Base-by-base conservation (phyloP, 148 eudicot species). In the Heliamphora exappendiculata region DNA sequence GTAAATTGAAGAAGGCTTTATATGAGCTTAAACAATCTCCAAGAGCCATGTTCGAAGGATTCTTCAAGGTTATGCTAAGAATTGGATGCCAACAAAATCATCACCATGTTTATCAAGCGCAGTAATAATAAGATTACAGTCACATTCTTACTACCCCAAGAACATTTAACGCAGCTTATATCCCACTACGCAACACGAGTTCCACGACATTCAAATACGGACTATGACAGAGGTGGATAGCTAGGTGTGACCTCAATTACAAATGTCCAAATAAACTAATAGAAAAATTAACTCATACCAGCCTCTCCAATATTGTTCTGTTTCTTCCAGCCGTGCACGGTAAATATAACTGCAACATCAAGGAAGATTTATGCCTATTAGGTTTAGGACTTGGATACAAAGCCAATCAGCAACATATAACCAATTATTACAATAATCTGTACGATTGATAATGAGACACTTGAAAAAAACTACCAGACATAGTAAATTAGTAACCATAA, bases 231-330 rank as follows among this genome's bases (percentile, higher is more conserved):
- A 53, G 33, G 36, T 24, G 22, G 17, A 78, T 33, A 59, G 36
- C n/a, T 31, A 33, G 24, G 37, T 75, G 4, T 5, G 47, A 47
- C 4, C 20, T 47, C n/a, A 70, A 26, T 45, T 39, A 28, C 53
- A 70, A 28, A 47, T 29, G n/a, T 47, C 71, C 34, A 64, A 33
- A 64, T 47, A 16, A 22, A 22, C 50, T 33, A 55, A 50, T 41
- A 49, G 14, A 62, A 49, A 75, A 39, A 54, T 45, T n/a, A 72
- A 63, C 19, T 42, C 87, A 78, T 91, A 94, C 98, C 98, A 94
- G 87, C 93, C 93, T 88, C 89, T 87, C 98, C 98, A 94, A 73
- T 88, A 90, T 51, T 91, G 91, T 74, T 91, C 97, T 34, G 97
- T 91, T 84, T 91, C 87, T 85, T 85, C 94, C 76, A 94, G 84